phyloP scores from a whole-genome alignment of 805 yeast species.

The Hemisphaericaspora nanyangensis region DNA sequence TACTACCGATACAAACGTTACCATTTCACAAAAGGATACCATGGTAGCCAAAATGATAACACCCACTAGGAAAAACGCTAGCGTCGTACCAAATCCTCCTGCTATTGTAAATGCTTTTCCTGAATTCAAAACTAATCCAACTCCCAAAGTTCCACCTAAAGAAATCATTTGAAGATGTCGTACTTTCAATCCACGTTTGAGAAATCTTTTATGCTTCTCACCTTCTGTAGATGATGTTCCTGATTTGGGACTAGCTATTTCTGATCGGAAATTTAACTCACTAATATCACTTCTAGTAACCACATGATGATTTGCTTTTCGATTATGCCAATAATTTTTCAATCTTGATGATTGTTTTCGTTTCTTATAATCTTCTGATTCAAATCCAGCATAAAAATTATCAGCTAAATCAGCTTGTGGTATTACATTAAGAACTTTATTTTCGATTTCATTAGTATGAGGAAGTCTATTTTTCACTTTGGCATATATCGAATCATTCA shows the following conservation, averaged over 20 bases:
- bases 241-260: conserved; percentile 1
- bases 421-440: conserved; percentile 24
- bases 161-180: conserved; percentile 77
- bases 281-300: conserved; percentile 6
- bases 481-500: conserved; percentile 28
- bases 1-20: conserved; percentile 72
- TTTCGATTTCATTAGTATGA: conserved; percentile 5
- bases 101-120: conserved; percentile 72
- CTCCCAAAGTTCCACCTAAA: conserved; percentile 75
- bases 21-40: conserved; percentile 77
- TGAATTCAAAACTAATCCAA: conserved; percentile 64
- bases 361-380: conserved; percentile 8
- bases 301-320: not conserved
- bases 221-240: conserved; percentile 7
- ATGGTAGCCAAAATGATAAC: conserved; percentile 63
- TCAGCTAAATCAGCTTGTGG: conserved; percentile 21
- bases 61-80: conserved; percentile 66
- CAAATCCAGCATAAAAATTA: conserved; percentile 22
- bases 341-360: conserved; percentile 4
- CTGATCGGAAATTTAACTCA: conserved; percentile 7
- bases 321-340: not conserved
- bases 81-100: conserved; percentile 72
- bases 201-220: conserved; percentile 10
- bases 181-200: conserved; percentile 58
- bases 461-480: conserved; percentile 11